phyloP scores from a whole-genome alignment of 2,329 filamentous ascomycete species.

The Penicillium sp. region DNA sequence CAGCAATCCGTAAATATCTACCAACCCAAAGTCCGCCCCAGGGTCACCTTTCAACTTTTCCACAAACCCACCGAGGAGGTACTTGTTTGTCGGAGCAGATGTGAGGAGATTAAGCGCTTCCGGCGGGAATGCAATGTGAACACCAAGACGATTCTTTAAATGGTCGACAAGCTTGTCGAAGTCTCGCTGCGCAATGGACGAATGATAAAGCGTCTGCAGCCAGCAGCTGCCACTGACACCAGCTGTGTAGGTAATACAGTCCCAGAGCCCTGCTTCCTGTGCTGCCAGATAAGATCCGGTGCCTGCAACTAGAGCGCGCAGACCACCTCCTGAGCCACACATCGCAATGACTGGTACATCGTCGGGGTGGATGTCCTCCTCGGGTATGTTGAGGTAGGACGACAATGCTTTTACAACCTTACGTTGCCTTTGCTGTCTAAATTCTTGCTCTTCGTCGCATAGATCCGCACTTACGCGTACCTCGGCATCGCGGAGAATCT shows the following conservation, averaged over 20 bases:
- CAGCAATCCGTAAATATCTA: constrained; percentile 87
- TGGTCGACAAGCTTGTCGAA: constrained; percentile 74
- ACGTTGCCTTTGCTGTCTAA: constrained; percentile 64
- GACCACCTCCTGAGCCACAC: constrained; percentile 87
- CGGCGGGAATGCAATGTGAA: constrained; percentile 92
- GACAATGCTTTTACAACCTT: constrained; percentile 72
- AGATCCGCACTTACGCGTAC: constrained; percentile 80
- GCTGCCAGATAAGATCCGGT: constrained; percentile 82
- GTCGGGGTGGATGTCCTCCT: constrained; percentile 80
- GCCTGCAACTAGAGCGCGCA: constrained; percentile 86
- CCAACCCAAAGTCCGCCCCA: constrained; percentile 77
- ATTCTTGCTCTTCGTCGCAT: constrained; percentile 78
- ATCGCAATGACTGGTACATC: constrained; percentile 92
- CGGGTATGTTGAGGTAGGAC: constrained; percentile 73
- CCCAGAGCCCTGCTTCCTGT: constrained; percentile 82
- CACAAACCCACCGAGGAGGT: constrained; percentile 79
- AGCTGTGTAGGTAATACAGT: constrained; percentile 91
- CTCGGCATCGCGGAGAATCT: constrained; percentile 75
- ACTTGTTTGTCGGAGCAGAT: constrained; percentile 90
- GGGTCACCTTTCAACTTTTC: constrained; percentile 87
- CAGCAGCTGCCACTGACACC: constrained; percentile 96
- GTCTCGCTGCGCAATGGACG: constrained; percentile 67
- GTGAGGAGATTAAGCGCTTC: constrained; percentile 75
- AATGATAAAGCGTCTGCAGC: constrained; percentile 85
- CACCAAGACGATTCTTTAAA: constrained; percentile 75